Base-by-base conservation (phyloP, 208 protist genomes). In the Borovskyia barvae region DNA sequence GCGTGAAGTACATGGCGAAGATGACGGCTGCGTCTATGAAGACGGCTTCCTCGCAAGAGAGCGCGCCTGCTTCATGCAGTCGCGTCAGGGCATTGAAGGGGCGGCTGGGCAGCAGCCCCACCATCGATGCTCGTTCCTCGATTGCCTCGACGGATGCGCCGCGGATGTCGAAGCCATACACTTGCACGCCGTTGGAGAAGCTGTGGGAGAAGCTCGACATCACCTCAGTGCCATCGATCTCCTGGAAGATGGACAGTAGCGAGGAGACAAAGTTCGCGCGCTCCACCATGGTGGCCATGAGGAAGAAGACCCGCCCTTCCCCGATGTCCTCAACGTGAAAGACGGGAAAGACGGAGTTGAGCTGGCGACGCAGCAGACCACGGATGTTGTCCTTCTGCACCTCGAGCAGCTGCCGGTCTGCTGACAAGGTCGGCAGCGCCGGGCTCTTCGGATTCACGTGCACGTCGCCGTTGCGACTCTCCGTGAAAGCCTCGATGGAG, bases 1-100 rank as follows among this genome's bases (percentile, higher is more conserved):
- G 87, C 20, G 94, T 94, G 80, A 97, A 97, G 77, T 96, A 92
- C 69, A 87, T 88, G 32, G 85, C 65, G 58, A 94, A 93, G 47
- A 89, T 78, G 47, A 90, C 63, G 5, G 78, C 81, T 14, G 79
- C 77, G 49, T 85, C 77, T 17, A 86, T 76, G 56, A 80, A 95
- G 47, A 93, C 81, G 39, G 75, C 68, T 50, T 88, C 77, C 65
- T 90, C 77, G 39, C 58, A 70, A 36, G 67, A 80, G 24, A 95
- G 71, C 22, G 55, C 47, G 40, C 73, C 49, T 15, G 73, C 66
- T 54, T 90, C 72, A 74, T 91, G 82, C 66, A 93, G 42, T 36
- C 81, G 69, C 20, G 82, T 88, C 48, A 87, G 70, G 35, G 82
- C 54, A 56, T 85, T 89, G 45, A 54, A 60, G 26, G 85, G 79